phyloP scores from a whole-genome alignment of 805 yeast genomes.

The Komagataella kurtzmanii region DNA sequence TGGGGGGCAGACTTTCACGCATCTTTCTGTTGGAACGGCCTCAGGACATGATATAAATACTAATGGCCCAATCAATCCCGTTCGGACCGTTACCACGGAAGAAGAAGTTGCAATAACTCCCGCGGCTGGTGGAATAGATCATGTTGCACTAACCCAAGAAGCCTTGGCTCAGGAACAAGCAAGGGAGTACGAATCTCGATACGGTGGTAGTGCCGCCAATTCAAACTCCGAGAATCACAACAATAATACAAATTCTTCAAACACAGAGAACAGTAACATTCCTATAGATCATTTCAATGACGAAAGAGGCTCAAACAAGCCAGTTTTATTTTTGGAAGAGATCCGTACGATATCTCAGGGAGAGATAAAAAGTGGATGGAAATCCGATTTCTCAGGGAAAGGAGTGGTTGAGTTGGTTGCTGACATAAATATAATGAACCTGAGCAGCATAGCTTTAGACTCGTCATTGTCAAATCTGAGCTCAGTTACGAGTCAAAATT shows the following conservation, averaged over 20 bases:
- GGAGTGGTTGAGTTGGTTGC: conserved; percentile 77
- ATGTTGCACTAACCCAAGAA: neutral
- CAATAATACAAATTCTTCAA: neutral
- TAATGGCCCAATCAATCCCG: neutral
- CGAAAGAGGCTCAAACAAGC: conserved; percentile 19
- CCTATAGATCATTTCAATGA: neutral
- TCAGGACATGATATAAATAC: neutral
- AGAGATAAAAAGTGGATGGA: conserved; percentile 88
- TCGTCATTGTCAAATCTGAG: conserved; percentile 14
- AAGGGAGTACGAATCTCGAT: neutral
- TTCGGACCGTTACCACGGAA: neutral
- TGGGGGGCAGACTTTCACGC: conserved; percentile 9
- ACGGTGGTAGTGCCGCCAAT: neutral
- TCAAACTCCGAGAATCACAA: conserved; percentile 1
- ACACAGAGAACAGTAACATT: neutral
- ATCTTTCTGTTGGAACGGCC: neutral
- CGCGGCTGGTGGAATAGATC: neutral
- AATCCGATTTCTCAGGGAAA: conserved; percentile 67
- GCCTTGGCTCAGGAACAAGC: neutral
- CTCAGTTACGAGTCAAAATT: conserved; percentile 18
- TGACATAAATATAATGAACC: conserved; percentile 45
- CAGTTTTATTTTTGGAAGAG: conserved; percentile 49
- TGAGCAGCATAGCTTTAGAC: conserved; percentile 36
- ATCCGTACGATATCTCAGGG: conserved; percentile 63
- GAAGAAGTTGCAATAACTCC: neutral